Percentiles rank a stretch among this genome's conserved stretches.
phyloP scores from a whole-genome alignment of 1,139 yeast species.

The Trichomonascaceae sp. region DNA sequence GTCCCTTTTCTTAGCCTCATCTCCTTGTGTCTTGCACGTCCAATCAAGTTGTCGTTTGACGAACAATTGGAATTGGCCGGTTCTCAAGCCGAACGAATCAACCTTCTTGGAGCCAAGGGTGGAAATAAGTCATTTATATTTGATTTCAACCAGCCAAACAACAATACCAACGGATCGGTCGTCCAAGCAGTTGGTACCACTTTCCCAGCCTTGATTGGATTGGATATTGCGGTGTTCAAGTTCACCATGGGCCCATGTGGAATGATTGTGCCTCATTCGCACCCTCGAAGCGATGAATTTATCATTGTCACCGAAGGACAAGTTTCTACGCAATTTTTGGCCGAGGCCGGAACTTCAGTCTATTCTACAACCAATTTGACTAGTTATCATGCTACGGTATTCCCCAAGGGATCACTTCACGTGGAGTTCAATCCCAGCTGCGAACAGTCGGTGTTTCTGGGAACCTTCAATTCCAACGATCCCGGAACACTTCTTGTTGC shows the following conservation, averaged over 20 bases:
- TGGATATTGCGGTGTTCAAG: constrained; percentile 15
- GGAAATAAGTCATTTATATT: constrained; percentile 17
- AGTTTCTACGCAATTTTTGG: constrained; percentile 17
- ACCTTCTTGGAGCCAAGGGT: constrained; percentile 13
- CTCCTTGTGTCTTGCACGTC: background rate
- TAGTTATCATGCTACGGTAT: constrained; percentile 15
- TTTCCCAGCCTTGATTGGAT: constrained; percentile 18
- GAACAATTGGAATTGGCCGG: constrained; percentile 14
- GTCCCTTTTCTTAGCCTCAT: background rate
- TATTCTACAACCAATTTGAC: constrained; percentile 12
- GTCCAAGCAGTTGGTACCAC: constrained; percentile 15
- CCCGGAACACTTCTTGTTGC: constrained; percentile 19
- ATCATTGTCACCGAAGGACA: constrained; percentile 18
- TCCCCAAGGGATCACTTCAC: constrained; percentile 19
- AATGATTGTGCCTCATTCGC: constrained; percentile 18
- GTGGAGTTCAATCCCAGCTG: constrained; percentile 19
- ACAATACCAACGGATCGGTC: constrained; percentile 16
- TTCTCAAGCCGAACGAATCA: constrained; percentile 15
- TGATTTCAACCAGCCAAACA: constrained; percentile 14
- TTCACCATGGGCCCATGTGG: constrained; percentile 20
- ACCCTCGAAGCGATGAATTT: constrained; percentile 19
- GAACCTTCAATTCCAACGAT: constrained; percentile 17
- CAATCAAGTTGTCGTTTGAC: background rate
- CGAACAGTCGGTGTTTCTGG: constrained; percentile 15
- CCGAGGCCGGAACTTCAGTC: constrained; percentile 19